Evolutionary conservation across 2,329 filamentous ascomycete species (phyloP).

Genomic region (Fusarium xylarioides): DNA sequence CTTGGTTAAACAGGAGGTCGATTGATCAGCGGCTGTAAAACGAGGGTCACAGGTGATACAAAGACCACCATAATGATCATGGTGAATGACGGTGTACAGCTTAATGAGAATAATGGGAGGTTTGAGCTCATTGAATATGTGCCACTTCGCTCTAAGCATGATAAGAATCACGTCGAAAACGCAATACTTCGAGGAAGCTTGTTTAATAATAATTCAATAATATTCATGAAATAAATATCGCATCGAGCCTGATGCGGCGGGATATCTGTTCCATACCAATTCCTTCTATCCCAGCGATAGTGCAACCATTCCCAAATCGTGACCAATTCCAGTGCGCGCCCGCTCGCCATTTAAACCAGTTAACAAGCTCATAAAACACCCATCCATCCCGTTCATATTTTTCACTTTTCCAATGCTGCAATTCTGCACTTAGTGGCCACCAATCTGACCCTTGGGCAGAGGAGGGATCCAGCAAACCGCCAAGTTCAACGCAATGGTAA

Average conservation of each 20-base stretch:
- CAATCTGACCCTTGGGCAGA: constrained; percentile 59
- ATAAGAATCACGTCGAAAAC: neutral
- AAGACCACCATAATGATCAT: neutral
- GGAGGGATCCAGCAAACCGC: constrained; percentile 65
- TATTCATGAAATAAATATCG: neutral
- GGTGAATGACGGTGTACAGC: neutral
- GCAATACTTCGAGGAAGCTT: neutral
- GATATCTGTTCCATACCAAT: constrained; percentile 14
- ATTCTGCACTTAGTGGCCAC: constrained; percentile 36
- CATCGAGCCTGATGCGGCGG: constrained; percentile 1
- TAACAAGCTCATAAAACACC: neutral
- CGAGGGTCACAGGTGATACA: no score
- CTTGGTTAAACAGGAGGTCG: neutral
- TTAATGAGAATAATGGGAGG: neutral
- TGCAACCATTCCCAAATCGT: neutral
- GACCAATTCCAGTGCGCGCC: constrained; percentile 11
- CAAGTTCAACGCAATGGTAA: constrained; percentile 76
- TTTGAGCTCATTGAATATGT: neutral
- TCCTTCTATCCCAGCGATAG: neutral
- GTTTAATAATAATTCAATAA: neutral
- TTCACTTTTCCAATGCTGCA: neutral
- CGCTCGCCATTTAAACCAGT: neutral
- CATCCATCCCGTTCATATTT: neutral
- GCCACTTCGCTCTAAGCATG: neutral
- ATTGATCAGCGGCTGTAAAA: neutral